Evolutionary conservation across 2,329 filamentous ascomycete genomes (phyloP).

Genomic region (Plenodomus lindquistii): DNA sequence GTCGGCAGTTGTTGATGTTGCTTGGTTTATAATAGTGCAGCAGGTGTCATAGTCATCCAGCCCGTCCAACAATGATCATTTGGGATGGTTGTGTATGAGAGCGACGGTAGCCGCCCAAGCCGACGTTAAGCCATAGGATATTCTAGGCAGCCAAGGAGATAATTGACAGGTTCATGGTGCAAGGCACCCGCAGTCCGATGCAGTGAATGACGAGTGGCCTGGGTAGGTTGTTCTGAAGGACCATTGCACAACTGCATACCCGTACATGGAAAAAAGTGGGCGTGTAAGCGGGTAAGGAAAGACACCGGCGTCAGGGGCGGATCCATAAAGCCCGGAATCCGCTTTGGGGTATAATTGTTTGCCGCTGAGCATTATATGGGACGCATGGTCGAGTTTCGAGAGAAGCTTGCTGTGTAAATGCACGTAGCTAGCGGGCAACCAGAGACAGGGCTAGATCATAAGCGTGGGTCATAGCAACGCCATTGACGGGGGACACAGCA

Average conservation of each 20-base stretch:
- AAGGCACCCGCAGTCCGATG: constrained; percentile 12
- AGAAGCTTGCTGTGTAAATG: constrained; percentile 24
- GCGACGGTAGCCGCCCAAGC: constrained; percentile 3
- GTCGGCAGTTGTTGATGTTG: constrained; percentile 20
- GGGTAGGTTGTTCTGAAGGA: constrained; percentile 1
- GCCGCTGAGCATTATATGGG: constrained; percentile 15
- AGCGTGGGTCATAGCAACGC: constrained; percentile 23
- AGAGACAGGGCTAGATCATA: constrained; percentile 13
- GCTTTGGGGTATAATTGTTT: not conserved
- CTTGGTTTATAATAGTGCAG: constrained; percentile 24
- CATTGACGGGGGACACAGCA: constrained; percentile 2
- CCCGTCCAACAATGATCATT: too few relatives aligned
- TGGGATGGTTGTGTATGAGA: constrained; percentile 9
- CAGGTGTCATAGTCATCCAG: constrained; percentile 13
- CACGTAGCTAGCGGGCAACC: constrained; percentile 19
- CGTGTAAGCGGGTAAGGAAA: not conserved
- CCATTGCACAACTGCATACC: constrained; percentile 7
- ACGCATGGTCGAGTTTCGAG: constrained; percentile 8
- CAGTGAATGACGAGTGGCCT: constrained; percentile 13
- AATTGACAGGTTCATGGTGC: constrained; percentile 17
- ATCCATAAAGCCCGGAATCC: constrained; percentile 6
- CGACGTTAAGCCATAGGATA: constrained; percentile 5
- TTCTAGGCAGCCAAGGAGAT: constrained; percentile 20
- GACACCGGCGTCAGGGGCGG: not conserved
- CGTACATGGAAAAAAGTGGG: constrained; percentile 2